Evolutionary conservation across 768 basidiomycete species (phyloP).

Genomic region (Paxillus ammoniavirescens): DNA sequence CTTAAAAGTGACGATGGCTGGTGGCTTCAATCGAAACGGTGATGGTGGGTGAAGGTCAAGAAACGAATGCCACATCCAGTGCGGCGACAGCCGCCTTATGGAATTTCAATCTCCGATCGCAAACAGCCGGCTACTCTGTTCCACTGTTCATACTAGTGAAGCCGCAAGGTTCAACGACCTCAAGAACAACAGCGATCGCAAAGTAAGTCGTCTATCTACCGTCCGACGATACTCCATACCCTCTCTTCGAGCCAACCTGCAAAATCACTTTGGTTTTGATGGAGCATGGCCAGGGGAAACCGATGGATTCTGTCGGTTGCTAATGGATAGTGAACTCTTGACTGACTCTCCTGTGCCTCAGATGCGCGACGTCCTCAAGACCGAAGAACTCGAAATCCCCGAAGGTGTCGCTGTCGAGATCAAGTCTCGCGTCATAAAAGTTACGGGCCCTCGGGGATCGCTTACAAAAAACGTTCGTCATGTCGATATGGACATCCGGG

Average conservation of each 20-base stretch:
- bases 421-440: slow-evolving; percentile 90
- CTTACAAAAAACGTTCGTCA: slow-evolving; percentile 92
- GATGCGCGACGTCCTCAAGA: slow-evolving; percentile 94
- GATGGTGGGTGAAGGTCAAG: slow-evolving; percentile 50
- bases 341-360: slow-evolving; percentile 33
- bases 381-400: slow-evolving; percentile 89
- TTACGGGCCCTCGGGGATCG: slow-evolving; percentile 90
- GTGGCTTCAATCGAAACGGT: slow-evolving; percentile 37
- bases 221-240: not conserved
- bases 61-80: slow-evolving; percentile 22
- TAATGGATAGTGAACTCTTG: slow-evolving; percentile 31
- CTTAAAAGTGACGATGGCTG: slow-evolving; percentile 45
- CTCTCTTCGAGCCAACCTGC: not conserved
- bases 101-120: slow-evolving; percentile 38
- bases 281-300: not conserved
- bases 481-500: slow-evolving; percentile 90
- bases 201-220: slow-evolving; percentile 23
- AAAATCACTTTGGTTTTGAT: slow-evolving; percentile 3
- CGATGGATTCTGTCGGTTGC: slow-evolving; percentile 39
- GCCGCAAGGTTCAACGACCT: slow-evolving; percentile 17
- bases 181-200: slow-evolving; percentile 26
- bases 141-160: slow-evolving; percentile 4
- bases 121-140: slow-evolving; percentile 18
- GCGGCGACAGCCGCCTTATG: slow-evolving; percentile 25
- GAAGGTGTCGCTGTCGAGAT: slow-evolving; percentile 81